These are phyloP conservation scores for Sphagnum contortum DNA, from an alignment of 225 moss, liverwort and hornwort genomes.

Conservation along the genomic window DNA sequence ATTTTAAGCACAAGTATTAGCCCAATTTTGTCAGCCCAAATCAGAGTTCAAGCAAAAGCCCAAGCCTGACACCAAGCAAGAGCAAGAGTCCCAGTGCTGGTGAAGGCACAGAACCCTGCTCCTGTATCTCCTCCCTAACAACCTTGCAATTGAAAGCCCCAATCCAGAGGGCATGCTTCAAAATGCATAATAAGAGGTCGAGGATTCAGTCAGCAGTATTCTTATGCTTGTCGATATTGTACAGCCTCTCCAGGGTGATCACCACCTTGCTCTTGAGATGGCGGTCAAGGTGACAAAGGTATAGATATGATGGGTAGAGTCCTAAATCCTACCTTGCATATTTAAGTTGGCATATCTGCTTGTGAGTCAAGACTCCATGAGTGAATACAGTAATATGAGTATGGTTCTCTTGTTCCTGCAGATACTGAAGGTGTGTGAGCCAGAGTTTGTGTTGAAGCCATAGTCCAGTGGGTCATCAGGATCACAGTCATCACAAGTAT, in stretches of 20 bases:
- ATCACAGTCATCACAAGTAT: constrained; percentile 22
- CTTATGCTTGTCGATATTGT: constrained; percentile 65
- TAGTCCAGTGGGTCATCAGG: constrained; percentile 32
- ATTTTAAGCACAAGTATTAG: constrained; percentile 12
- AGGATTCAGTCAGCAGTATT: constrained; percentile 75
- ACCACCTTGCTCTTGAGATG: constrained; percentile 55
- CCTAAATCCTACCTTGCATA: constrained; percentile 12
- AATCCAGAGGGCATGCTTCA: constrained; percentile 58
- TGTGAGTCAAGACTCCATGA: too few species aligned
- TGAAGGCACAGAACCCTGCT: constrained; percentile 47
- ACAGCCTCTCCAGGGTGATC: constrained; percentile 59
- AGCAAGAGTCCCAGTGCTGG: constrained; percentile 33
- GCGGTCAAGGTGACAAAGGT: constrained; percentile 58
- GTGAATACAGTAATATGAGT: background rate
- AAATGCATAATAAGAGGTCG: constrained; percentile 74
- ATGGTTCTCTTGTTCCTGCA: constrained; percentile 5
- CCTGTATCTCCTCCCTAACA: constrained; percentile 25
- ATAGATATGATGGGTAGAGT: constrained; percentile 52
- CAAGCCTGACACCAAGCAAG: constrained; percentile 27
- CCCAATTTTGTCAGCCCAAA: constrained; percentile 15
- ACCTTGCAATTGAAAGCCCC: constrained; percentile 34
- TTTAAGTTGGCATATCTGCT: too few species aligned
- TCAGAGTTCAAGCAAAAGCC: constrained; percentile 9
- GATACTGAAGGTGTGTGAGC: constrained; percentile 42
- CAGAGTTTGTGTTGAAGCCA: constrained; percentile 45